A percentile compares a stretch with the other conserved stretches of the same genome.
phyloP scores from a whole-genome alignment of 352 stramenopile species.

The Thalassiosira hispida region DNA sequence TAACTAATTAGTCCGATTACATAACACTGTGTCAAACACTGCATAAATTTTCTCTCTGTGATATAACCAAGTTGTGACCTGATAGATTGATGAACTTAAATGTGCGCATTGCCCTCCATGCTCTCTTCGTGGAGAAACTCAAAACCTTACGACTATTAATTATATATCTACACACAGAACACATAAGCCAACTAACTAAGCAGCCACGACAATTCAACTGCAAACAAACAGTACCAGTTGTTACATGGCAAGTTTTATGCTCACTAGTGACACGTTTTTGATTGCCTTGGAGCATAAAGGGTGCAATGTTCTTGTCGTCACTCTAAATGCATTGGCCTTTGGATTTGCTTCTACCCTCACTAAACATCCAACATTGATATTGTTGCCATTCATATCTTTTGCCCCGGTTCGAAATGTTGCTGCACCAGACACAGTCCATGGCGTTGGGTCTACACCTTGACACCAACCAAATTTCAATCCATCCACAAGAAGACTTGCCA shows the following conservation, averaged over 20 bases:
- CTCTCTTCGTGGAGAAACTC: too few species aligned
- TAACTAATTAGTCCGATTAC: too few species aligned
- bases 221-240: background rate
- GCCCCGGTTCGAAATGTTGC: conserved; percentile 92
- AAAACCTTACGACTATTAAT: too few species aligned
- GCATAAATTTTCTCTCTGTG: too few species aligned
- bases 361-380: conserved; percentile 93
- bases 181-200: too few species aligned
- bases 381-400: conserved; percentile 89
- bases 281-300: conserved; percentile 83
- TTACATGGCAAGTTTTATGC: conserved; percentile 69
- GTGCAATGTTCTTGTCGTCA: conserved; percentile 92
- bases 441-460: conserved; percentile 84
- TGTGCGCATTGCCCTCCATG: too few species aligned
- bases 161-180: too few species aligned
- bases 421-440: conserved; percentile 90
- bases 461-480: conserved; percentile 91
- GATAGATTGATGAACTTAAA: too few species aligned
- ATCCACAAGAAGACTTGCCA: conserved; percentile 87
- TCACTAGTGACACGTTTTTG: conserved; percentile 83
- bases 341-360: conserved; percentile 90
- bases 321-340: conserved; percentile 82
- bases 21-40: too few species aligned
- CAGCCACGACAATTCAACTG: too few species aligned
- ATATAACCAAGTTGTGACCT: too few species aligned